phyloP scores from a whole-genome alignment of 2,329 filamentous ascomycete genomes.

The Phialemoniopsis sp. region DNA sequence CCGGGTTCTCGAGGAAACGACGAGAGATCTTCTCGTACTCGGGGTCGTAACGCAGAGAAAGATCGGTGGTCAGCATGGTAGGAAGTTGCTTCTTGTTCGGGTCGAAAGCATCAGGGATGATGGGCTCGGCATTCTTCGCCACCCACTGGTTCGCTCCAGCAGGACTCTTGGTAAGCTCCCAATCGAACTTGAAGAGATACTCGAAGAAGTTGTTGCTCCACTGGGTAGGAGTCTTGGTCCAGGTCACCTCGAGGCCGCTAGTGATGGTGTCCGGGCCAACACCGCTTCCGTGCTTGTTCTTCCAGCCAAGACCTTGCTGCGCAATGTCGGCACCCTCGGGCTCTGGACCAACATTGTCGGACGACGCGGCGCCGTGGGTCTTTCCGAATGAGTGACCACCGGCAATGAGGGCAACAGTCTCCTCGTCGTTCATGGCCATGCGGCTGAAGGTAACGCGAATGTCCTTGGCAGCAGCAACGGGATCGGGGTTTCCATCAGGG shows the following conservation, averaged over 20 bases:
- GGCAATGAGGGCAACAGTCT: constrained; percentile 75
- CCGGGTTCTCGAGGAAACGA: constrained; percentile 63
- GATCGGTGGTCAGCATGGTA: constrained; percentile 73
- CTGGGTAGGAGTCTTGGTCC: constrained; percentile 71
- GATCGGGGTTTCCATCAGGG: constrained; percentile 68
- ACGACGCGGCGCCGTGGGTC: constrained; percentile 68
- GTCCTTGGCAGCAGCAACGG: constrained; percentile 63
- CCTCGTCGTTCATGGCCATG: constrained; percentile 82
- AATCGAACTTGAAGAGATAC: constrained; percentile 75
- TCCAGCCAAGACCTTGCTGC: constrained; percentile 70
- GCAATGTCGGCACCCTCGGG: constrained; percentile 62
- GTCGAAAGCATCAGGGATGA: constrained; percentile 71
- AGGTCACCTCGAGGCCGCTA: constrained; percentile 73
- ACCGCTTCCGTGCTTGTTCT: constrained; percentile 58
- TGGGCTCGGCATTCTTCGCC: constrained; percentile 61
- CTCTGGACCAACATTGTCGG: constrained; percentile 61
- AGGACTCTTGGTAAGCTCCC: constrained; percentile 72
- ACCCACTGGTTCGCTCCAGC: constrained; percentile 75
- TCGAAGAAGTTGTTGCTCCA: constrained; percentile 74
- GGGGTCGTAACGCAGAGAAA: constrained; percentile 68
- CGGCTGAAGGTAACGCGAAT: constrained; percentile 72
- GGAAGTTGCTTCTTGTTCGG: constrained; percentile 67
- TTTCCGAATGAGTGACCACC: constrained; percentile 79
- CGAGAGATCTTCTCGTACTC: constrained; percentile 72
- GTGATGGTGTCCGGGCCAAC: constrained; percentile 73